Conservation (phyloP, 2,329 filamentous ascomycete species). For the Aspergillus sp. region DNA sequence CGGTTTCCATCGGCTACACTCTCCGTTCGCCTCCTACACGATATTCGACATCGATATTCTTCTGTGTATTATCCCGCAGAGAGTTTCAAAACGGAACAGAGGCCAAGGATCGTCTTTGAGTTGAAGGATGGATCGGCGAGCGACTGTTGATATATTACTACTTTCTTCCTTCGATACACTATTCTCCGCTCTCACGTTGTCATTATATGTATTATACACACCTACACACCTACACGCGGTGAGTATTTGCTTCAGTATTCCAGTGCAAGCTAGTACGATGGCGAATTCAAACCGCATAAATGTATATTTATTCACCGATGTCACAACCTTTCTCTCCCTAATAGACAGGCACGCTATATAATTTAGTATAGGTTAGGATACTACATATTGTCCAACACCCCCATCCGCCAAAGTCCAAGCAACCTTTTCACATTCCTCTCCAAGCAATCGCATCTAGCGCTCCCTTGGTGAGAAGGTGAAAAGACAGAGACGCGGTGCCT, state of each 20-base stretch:
- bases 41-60: neutral
- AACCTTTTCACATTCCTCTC: conserved; percentile 29
- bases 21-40: neutral
- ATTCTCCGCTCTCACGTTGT: conserved; percentile 22
- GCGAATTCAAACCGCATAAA: neutral
- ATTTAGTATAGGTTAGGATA: too few species aligned
- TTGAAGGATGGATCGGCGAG: neutral
- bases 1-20: neutral
- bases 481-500: conserved; percentile 16
- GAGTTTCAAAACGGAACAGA: neutral
- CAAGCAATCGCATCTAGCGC: conserved; percentile 38
- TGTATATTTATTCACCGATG: neutral
- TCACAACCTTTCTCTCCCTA: neutral
- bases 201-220: conserved; percentile 18
- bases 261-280: neutral
- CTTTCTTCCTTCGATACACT: conserved; percentile 6
- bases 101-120: neutral
- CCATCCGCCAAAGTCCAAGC: neutral
- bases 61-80: neutral
- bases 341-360: neutral
- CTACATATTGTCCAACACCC: too few species aligned
- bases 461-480: conserved; percentile 35
- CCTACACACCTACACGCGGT: neutral
- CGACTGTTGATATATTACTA: conserved; percentile 3
- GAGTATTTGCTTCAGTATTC: conserved; percentile 5